Percentiles rank a stretch among this genome's conserved stretches.
Conservation (phyloP, 192 early-diverging fungal species). For the Backusella macrospora region DNA sequence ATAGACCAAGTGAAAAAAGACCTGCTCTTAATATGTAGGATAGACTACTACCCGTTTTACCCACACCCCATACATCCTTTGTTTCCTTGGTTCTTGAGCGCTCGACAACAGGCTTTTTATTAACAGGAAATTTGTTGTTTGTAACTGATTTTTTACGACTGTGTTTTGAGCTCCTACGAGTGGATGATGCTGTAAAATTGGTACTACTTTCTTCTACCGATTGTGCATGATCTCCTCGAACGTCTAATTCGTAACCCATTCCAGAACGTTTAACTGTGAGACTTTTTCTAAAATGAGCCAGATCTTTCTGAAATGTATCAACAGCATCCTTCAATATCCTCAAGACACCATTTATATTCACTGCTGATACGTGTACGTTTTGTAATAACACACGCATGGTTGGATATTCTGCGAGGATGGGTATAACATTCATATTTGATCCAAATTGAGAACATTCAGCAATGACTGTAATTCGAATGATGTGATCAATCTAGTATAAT, state of each 20-base stretch:
- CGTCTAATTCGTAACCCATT: slow-evolving; percentile 50
- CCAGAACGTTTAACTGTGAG: slow-evolving; percentile 42
- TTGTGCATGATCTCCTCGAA: slow-evolving; percentile 27
- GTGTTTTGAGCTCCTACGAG: background rate
- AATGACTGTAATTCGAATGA: slow-evolving; percentile 56
- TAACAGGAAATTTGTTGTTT: background rate
- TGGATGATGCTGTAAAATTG: background rate
- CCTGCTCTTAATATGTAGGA: slow-evolving; percentile 62
- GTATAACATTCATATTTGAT: slow-evolving; percentile 58
- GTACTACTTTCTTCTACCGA: slow-evolving; percentile 15
- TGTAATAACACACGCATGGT: slow-evolving; percentile 61
- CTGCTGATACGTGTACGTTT: slow-evolving; percentile 44
- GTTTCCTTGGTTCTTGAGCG: slow-evolving; percentile 14
- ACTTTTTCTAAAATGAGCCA: slow-evolving; percentile 49
- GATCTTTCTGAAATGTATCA: slow-evolving; percentile 42
- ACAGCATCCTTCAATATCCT: slow-evolving; percentile 44
- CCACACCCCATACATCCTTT: slow-evolving; percentile 60
- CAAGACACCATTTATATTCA: slow-evolving; percentile 44
- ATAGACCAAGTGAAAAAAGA: slow-evolving; percentile 50
- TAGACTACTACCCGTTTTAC: slow-evolving; percentile 56
- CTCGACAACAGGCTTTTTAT: slow-evolving; percentile 8
- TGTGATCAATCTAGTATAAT: slow-evolving; percentile 29
- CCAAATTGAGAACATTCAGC: slow-evolving; percentile 65
- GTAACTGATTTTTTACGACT: background rate
- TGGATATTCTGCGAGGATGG: slow-evolving; percentile 58